These are phyloP conservation scores for Zygosaccharomyces sapae DNA, from an alignment of 1,139 yeast species.

Conservation along the genomic window DNA sequence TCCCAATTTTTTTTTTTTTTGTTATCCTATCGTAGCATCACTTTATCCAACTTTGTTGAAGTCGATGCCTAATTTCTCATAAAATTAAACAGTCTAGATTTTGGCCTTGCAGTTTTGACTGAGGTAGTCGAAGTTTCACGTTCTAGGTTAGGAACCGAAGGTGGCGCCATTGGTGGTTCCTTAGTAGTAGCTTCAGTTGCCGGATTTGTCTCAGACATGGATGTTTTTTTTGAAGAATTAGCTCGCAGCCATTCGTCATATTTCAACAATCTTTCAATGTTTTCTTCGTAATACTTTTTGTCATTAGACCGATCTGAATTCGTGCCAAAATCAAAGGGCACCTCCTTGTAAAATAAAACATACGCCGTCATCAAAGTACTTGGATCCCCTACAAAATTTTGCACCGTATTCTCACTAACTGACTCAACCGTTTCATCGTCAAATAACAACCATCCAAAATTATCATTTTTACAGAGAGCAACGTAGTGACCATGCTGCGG, in stretches of 20 bases:
- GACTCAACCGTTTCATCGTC: constrained; percentile 94
- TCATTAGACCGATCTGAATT: neutral
- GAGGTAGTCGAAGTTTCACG: constrained; percentile 13
- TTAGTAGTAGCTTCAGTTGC: constrained; percentile 19
- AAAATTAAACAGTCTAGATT: constrained; percentile 17
- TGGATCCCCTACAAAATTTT: constrained; percentile 83
- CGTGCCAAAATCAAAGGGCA: neutral
- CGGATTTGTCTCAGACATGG: constrained; percentile 3
- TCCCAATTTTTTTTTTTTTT: no score
- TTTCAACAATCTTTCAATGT: constrained; percentile 26
- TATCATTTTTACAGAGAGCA: constrained; percentile 72
- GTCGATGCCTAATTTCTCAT: constrained; percentile 10
- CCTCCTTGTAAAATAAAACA: constrained; percentile 66
- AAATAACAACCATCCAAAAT: constrained; percentile 83
- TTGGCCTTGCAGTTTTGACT: constrained; percentile 10
- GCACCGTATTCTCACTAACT: constrained; percentile 78
- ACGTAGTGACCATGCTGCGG: constrained; percentile 98
- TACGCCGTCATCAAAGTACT: constrained; percentile 91
- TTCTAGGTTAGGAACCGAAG: constrained; percentile 6
- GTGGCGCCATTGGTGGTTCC: constrained; percentile 17
- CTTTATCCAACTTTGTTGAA: neutral
- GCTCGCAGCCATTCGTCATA: constrained; percentile 25
- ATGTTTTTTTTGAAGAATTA: constrained; percentile 10
- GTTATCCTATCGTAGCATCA: neutral
- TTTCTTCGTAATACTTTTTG: constrained; percentile 20